phyloP scores from a whole-genome alignment of 148 eudicot genomes.

The Rhododendron ovatum region DNA sequence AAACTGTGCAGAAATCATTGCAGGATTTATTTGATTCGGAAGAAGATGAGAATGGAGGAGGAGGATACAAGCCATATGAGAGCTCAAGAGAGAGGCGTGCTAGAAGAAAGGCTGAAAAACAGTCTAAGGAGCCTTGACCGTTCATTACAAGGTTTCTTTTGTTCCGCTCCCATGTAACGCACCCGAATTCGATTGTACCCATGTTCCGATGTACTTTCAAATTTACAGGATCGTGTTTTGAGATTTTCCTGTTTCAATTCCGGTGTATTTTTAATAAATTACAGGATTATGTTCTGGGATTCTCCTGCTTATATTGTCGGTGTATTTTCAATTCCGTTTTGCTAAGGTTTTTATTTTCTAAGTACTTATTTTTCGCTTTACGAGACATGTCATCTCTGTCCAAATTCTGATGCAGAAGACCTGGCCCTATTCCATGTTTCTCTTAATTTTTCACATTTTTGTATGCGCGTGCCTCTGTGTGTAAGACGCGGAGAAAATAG shows the following conservation, averaged over 20 bases:
- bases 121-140: conserved; percentile 23
- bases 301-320: no score
- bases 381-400: no score
- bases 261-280: neutral
- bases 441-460: no score
- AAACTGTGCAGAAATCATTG: conserved; percentile 48
- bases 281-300: no score
- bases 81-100: conserved; percentile 66
- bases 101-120: conserved; percentile 45
- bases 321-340: no score
- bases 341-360: no score
- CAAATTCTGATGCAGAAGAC: no score
- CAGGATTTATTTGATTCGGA: conserved; percentile 46
- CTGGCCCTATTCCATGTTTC: no score
- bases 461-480: no score
- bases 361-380: no score
- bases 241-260: neutral
- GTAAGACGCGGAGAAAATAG: neutral
- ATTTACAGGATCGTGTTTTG: neutral
- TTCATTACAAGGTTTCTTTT: neutral
- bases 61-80: conserved; percentile 37
- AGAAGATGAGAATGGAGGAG: conserved; percentile 21
- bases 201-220: neutral
- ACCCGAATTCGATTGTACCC: neutral
- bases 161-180: neutral